Base-by-base conservation (phyloP, 2,329 filamentous ascomycete species). In the Dactylellina cionopaga region DNA sequence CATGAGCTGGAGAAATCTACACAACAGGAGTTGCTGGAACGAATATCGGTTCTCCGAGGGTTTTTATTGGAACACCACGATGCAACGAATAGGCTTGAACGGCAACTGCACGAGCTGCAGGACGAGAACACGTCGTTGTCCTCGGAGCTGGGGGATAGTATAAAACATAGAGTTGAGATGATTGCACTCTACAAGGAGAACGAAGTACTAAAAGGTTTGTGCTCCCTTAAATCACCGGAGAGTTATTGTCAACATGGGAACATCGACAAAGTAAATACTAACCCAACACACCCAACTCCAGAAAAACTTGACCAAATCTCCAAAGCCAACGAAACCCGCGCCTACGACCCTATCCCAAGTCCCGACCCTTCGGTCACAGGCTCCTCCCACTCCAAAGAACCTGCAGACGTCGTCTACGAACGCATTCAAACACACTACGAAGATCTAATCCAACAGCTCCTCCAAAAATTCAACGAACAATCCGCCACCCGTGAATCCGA, bases 1-100 rank as follows among this genome's bases (percentile, higher is more conserved):
- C 68, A 72, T 22, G 68, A 72, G 25, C 37, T 72, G 7, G 68
- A 72, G 35, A 58, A 65, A 47, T 72, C 68, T 9, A 65, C 59
- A 5, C 68, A 72, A 46, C 59, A 64, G 29, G 68, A 72, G 27
- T 59, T 72, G 27, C 39, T 72, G 4, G 68, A 72, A 22, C 44
- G 68, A 5, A 72, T 72, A 44, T 72, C 68, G 25, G 59, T 72
- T 22, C 68, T 72, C 15, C 59, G 68, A 17, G 68, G 68, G 3
- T 72, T 72, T n/a, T 37, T 72, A 5, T 47, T 72, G n/a, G 68
- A 72, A 54, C 68, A 72, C 10, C 68, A 65, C 43, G 68, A 72
- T 52, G 68, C 68, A 31, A 72, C 68, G n/a, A 65, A 72, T 25
- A 31, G 68, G 19, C 59, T 72, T n/a, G 68, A 72, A 27, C 51